Evolutionary conservation across 805 yeast genomes (phyloP).

Genomic region (Cyberlindnera sargentensis): DNA sequence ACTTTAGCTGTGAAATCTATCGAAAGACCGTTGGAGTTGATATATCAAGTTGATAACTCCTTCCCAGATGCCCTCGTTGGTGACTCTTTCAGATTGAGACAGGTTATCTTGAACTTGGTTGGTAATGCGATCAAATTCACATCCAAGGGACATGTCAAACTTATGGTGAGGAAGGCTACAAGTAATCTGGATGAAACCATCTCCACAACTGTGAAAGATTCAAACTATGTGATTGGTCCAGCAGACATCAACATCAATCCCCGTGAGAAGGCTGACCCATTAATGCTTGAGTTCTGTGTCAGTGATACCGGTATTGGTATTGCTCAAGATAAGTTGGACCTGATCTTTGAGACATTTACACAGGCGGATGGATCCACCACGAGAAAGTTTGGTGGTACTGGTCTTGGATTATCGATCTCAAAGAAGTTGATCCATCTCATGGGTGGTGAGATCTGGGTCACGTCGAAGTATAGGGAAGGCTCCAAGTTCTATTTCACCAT

Average conservation of each 20-base stretch:
- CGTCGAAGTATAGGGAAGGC: constrained; percentile 73
- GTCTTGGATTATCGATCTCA: constrained; percentile 81
- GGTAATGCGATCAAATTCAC: constrained; percentile 91
- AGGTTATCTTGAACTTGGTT: constrained; percentile 77
- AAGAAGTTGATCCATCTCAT: constrained; percentile 80
- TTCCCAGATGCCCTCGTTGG: constrained; percentile 86
- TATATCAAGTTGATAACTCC: constrained; percentile 77
- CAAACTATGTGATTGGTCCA: constrained; percentile 22
- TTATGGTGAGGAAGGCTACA: constrained; percentile 57
- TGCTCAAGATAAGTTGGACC: constrained; percentile 73
- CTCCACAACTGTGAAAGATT: constrained; percentile 22
- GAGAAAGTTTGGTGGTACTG: constrained; percentile 90
- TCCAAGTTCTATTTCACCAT: constrained; percentile 80
- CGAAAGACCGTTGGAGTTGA: constrained; percentile 73
- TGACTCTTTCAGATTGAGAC: constrained; percentile 82
- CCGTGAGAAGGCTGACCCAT: constrained; percentile 22
- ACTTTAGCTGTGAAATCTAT: constrained; percentile 86
- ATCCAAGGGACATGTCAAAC: constrained; percentile 71
- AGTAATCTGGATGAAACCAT: constrained; percentile 19
- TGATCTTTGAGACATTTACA: constrained; percentile 84
- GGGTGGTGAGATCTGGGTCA: constrained; percentile 95
- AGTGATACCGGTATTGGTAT: constrained; percentile 90
- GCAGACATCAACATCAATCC: constrained; percentile 17
- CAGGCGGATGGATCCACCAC: constrained; percentile 95
- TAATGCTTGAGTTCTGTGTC: constrained; percentile 73